phyloP scores from a whole-genome alignment of 2,329 filamentous ascomycete species.

The Penicillium sp. region DNA sequence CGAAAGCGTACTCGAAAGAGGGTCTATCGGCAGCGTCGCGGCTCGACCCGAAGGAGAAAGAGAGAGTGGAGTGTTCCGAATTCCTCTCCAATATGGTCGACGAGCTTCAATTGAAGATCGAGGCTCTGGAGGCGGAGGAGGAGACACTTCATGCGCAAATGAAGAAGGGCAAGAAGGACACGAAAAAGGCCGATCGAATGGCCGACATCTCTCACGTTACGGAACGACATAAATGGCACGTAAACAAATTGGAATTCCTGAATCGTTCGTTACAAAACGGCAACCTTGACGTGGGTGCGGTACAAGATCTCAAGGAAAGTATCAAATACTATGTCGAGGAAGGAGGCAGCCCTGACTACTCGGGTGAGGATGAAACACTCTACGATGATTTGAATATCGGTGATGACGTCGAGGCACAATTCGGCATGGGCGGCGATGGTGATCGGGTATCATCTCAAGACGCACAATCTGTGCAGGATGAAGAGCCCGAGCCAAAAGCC shows the following conservation, averaged over 20 bases:
- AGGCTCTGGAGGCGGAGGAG: slow-evolving; percentile 84
- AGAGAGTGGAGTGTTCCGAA: slow-evolving; percentile 82
- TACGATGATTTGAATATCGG: slow-evolving; percentile 93
- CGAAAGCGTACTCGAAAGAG: slow-evolving; percentile 98
- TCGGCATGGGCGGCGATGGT: slow-evolving; percentile 74
- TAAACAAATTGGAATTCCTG: slow-evolving; percentile 86
- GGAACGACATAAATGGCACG: slow-evolving; percentile 96
- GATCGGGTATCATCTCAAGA: slow-evolving; percentile 95
- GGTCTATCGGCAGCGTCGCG: slow-evolving; percentile 87
- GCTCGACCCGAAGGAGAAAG: slow-evolving; percentile 95
- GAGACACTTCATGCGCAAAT: slow-evolving; percentile 82
- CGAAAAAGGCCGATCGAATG: slow-evolving; percentile 79
- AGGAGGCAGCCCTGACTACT: slow-evolving; percentile 82
- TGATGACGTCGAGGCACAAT: slow-evolving; percentile 79
- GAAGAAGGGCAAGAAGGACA: slow-evolving; percentile 93
- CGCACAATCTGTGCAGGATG: slow-evolving; percentile 86
- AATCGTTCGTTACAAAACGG: slow-evolving; percentile 90
- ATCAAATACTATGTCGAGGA: slow-evolving; percentile 95
- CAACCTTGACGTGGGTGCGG: slow-evolving; percentile 80
- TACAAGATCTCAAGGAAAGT: slow-evolving; percentile 83
- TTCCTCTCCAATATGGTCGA: slow-evolving; percentile 87
- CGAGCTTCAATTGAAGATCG: slow-evolving; percentile 90
- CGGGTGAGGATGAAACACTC: slow-evolving; percentile 82
- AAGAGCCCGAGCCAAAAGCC: slow-evolving; percentile 65
- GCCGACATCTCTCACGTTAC: slow-evolving; percentile 79